These are phyloP conservation scores for Aquanectria penicillioides DNA, from an alignment of 2,329 filamentous ascomycete species.

Conservation along the genomic window DNA sequence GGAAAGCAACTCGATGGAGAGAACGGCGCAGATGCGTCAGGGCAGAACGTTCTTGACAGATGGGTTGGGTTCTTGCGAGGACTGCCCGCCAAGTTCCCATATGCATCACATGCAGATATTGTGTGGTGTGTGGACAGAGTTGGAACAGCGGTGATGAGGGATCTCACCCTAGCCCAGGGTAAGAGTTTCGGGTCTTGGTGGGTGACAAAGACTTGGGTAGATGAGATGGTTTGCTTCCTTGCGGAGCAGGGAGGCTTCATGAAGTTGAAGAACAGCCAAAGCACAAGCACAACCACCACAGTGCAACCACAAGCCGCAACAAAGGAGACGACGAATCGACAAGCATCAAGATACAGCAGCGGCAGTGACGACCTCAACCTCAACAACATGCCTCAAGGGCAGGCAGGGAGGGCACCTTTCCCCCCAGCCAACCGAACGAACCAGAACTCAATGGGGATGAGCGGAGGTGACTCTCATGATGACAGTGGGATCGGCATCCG, in stretches of 20 bases:
- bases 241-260: conserved; percentile 93
- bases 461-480: conserved; percentile 65
- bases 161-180: conserved; percentile 81
- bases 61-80: conserved; percentile 79
- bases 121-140: conserved; percentile 81
- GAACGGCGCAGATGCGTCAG: conserved; percentile 44
- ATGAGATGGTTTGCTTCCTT: conserved; percentile 92
- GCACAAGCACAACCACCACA: conserved; percentile 37
- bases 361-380: conserved; percentile 58
- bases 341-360: conserved; percentile 54
- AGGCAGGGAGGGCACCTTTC: conserved; percentile 62
- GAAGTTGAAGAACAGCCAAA: conserved; percentile 59
- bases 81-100: conserved; percentile 77
- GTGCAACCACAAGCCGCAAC: conserved; percentile 49
- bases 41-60: conserved; percentile 78
- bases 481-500: conserved; percentile 81
- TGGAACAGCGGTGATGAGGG: conserved; percentile 80
- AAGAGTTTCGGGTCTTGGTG: conserved; percentile 91
- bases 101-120: conserved; percentile 76
- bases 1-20: conserved; percentile 49
- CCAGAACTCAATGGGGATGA: conserved; percentile 49
- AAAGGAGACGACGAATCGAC: conserved; percentile 48
- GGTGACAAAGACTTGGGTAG: conserved; percentile 95
- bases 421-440: conserved; percentile 55
- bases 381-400: conserved; percentile 57